Base-by-base conservation (phyloP, 805 yeast species). In the Teunomyces funiuensis region DNA sequence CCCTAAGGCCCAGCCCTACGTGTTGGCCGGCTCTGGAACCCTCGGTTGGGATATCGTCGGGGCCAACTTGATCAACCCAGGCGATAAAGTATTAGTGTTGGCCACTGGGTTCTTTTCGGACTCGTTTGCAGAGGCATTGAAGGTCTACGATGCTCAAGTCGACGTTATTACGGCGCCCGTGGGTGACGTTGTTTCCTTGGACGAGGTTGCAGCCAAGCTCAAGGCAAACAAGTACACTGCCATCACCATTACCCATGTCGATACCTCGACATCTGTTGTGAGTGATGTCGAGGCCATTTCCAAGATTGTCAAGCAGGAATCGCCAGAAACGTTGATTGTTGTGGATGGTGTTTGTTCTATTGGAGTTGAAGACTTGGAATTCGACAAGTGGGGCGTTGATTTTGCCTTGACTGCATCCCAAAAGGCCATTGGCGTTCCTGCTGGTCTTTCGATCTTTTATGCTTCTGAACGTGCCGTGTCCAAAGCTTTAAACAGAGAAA, bases 301-400 rank as follows among this genome's bases (percentile, higher is more conserved):
- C 19, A 66, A 63, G 39, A 50, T 82, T n/a, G 83, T 86, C 45
- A 79, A 80, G 54, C 57, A 67, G 47, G 66, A 73, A 2, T 77
- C 88, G 3, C 97, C 98, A 40, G 85, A 85, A 22, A 79, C 97
- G 17, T 74, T 91, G 46, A 73, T 91, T 40, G 69, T 88, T 39
- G 96, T 91, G 29, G 99, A 91, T 63, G 96, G 95, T 36, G 98
- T 91, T 22, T 93, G 98, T 67, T 88, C 97, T 6, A 79, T 90
- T 46, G 98, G 85, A 18, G 93, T 87, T 45, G 99, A 91, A 69
- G 76, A 80, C 52, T 70, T 91, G 49, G 80, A 86, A 54, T 91
- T 91, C 59, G 91, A 88, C 59, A 74, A 74, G 14, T 91, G 98
- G 97, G 89, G 87, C 4, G 65, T 91, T 40, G 99, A 91, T 67